Conservation (phyloP, 1,284 basidiomycete genomes). For the Caloboletus inedulis region DNA sequence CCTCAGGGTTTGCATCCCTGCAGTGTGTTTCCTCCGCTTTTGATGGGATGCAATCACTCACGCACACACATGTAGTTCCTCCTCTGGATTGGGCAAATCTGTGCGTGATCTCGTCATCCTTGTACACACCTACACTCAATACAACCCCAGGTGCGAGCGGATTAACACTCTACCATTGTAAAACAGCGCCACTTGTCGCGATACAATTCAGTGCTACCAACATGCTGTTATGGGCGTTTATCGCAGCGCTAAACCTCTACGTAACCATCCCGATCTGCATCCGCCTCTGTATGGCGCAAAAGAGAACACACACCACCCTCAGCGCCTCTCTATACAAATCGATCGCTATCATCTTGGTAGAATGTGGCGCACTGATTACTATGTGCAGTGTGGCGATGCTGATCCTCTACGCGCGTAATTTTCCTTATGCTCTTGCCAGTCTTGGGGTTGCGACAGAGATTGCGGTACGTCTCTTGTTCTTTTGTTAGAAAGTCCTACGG, state of each 20-base stretch:
- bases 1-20: conserved; percentile 14
- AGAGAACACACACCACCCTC: conserved; percentile 1
- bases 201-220: neutral
- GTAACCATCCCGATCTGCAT: conserved; percentile 15
- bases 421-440: neutral
- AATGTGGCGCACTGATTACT: conserved; percentile 16
- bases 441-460: conserved; percentile 19
- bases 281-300: conserved; percentile 16
- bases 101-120: conserved; percentile 4
- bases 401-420: conserved; percentile 7
- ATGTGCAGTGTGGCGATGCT: conserved; percentile 7
- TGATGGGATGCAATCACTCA: neutral
- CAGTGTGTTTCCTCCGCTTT: conserved; percentile 10
- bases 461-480: conserved; percentile 11
- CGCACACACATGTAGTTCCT: neutral
- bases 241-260: conserved; percentile 14
- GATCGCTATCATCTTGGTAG: conserved; percentile 14
- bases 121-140: neutral
- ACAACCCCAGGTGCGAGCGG: conserved; percentile 7
- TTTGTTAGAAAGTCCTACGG: no score
- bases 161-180: neutral
- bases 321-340: conserved; percentile 8
- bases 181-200: neutral
- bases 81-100: conserved; percentile 17
- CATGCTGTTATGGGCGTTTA: conserved; percentile 15